Conservation (phyloP, 2,329 filamentous ascomycete species). For the Thielaviopsis cerberus region DNA sequence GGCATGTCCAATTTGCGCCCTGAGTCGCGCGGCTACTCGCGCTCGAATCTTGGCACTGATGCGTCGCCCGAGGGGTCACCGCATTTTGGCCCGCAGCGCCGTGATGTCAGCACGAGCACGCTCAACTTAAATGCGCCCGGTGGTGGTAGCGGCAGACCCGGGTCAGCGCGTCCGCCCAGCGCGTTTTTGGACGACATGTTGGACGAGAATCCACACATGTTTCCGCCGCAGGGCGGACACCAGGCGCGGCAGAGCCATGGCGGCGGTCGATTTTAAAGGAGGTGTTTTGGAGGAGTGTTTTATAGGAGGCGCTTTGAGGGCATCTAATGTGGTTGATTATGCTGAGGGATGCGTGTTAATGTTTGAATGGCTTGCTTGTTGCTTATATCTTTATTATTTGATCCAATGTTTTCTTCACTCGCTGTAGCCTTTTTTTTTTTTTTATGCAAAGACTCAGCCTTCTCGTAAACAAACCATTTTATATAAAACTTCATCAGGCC, state of each 20-base stretch:
- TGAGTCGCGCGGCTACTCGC: conserved; percentile 30
- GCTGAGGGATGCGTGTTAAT: not conserved
- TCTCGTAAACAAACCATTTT: too few species aligned
- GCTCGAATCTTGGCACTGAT: conserved; percentile 23
- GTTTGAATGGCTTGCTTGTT: not conserved
- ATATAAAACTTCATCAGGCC: too few species aligned
- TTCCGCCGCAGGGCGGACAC: conserved; percentile 20
- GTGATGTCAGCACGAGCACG: conserved; percentile 43
- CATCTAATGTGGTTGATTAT: not conserved
- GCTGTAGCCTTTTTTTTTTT: too few species aligned
- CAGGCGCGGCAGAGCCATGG: not conserved
- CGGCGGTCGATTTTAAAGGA: not conserved
- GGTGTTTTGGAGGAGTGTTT: not conserved
- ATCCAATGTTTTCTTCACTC: too few species aligned
- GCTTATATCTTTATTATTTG: too few species aligned
- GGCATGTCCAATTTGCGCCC: conserved; percentile 43
- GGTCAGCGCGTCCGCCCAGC: conserved; percentile 49
- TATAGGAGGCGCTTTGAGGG: too few species aligned
- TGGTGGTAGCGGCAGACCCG: conserved; percentile 25
- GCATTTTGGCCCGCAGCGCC: conserved; percentile 25
- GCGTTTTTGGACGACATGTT: conserved; percentile 82
- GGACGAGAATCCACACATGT: conserved; percentile 45
- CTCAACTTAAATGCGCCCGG: conserved; percentile 46
- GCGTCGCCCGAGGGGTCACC: conserved; percentile 50
- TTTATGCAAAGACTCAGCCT: too few species aligned